Evolutionary conservation across 2,329 filamentous ascomycete species (phyloP).

Genomic region (Colletotrichum tabaci): DNA sequence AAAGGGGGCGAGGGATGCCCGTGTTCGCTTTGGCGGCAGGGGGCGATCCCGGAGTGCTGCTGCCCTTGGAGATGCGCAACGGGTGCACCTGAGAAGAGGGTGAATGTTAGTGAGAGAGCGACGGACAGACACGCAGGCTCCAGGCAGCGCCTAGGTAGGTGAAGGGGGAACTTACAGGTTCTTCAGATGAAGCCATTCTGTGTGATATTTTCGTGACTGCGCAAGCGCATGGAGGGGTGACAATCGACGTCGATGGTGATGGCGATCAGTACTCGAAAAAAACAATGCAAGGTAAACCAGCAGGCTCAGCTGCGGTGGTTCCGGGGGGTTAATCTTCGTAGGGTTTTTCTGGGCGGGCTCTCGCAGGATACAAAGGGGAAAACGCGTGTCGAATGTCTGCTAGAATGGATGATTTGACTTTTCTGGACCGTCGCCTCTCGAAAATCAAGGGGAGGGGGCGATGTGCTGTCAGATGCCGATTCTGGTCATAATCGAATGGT

Average conservation of each 20-base stretch:
- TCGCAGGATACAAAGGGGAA: slow-evolving; percentile 38
- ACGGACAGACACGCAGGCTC: neutral
- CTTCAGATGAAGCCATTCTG: slow-evolving; percentile 42
- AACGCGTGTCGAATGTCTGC: slow-evolving; percentile 32
- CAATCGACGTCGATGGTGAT: slow-evolving; percentile 13
- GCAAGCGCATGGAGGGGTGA: slow-evolving; percentile 29
- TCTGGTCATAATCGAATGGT: slow-evolving; percentile 28
- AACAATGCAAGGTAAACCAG: slow-evolving; percentile 14
- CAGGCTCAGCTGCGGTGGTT: slow-evolving; percentile 25
- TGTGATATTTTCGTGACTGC: slow-evolving; percentile 22
- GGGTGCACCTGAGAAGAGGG: slow-evolving; percentile 74
- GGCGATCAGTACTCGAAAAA: slow-evolving; percentile 24
- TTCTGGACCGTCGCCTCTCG: slow-evolving; percentile 15
- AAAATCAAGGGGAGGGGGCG: neutral
- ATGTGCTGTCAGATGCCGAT: slow-evolving; percentile 27
- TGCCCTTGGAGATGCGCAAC: slow-evolving; percentile 83
- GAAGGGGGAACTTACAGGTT: slow-evolving; percentile 38
- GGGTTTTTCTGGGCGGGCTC: slow-evolving; percentile 5
- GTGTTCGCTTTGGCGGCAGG: slow-evolving; percentile 76
- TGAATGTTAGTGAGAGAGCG: slow-evolving; percentile 7
- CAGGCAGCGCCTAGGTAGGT: neutral
- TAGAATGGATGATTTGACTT: slow-evolving; percentile 38
- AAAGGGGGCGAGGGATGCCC: slow-evolving; percentile 80
- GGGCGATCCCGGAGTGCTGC: slow-evolving; percentile 64
- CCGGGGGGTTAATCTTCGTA: slow-evolving; percentile 5